Base-by-base conservation (phyloP, 768 basidiomycete genomes). In the Boletus edulis region DNA sequence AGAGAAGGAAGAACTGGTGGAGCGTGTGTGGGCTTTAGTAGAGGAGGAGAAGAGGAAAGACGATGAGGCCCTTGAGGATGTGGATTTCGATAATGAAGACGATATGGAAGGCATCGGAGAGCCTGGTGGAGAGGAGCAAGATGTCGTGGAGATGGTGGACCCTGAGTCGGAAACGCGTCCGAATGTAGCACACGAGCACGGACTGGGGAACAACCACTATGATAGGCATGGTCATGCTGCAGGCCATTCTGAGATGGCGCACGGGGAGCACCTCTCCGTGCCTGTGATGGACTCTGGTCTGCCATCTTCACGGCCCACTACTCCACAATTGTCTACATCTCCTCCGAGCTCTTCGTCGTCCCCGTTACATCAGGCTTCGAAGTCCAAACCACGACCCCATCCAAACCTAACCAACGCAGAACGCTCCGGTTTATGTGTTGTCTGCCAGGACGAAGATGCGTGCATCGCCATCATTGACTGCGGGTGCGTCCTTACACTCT, bases 381-480 rank as follows among this genome's bases (percentile, higher is more conserved):
- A 75, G 56, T 57, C 76, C 67, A 73, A 54, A 70, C 72, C 32
- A 69, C 75, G 63, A 66, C 70, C 53, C 8, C 34, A 49, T 47
- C 39, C 65, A 34, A 63, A 54, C 27, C 49, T 51, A 18, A 29
- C 56, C 39, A 57, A 13, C 18, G 49, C 80, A 13, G 89, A 91
- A 57, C 80, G 86, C 22, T 80, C 81, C 10, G 93, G 94, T 2
- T 71, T 94, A 5, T 97, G 94, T 67, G 91, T 96, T 0, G 81
- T 97, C 11, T 97, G 94, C 65, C 94, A 95, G 66, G 94, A 97
- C 58, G 90, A 94, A 55, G 94, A 96, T 59, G 94, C 94, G 0
- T 94, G 89, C 60, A 90, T 97, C 54, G 94, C 93, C 3, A 85
- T 94, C 51, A 89, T 96, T 13, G 94, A 97, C 71, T 97, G 94